A percentile compares a stretch with the other conserved stretches of the same genome.
Evolutionary conservation across 208 protist species (phyloP).

Genomic region (Crithidia brevicula): DNA sequence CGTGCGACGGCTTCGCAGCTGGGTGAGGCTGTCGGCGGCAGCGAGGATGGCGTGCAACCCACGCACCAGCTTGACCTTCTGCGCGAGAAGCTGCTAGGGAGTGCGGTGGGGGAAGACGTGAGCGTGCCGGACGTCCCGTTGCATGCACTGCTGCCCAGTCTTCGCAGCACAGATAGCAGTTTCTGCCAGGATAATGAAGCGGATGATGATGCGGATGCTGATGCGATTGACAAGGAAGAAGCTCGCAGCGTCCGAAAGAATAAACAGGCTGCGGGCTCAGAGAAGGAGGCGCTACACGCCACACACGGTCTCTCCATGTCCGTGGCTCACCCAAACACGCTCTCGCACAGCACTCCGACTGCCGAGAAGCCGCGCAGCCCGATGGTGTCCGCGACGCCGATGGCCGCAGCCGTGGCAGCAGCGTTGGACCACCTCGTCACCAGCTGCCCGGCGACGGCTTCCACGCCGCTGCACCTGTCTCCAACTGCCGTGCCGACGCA

Average conservation of each 20-base stretch:
- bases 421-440: neutral
- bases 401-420: neutral
- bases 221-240: too few relatives aligned
- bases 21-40: neutral
- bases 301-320: conserved; percentile 6
- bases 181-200: too few relatives aligned
- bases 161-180: too few relatives aligned
- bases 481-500: neutral
- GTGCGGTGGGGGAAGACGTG: neutral
- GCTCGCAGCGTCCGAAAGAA: too few relatives aligned
- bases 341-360: too few relatives aligned
- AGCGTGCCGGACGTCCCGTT: neutral
- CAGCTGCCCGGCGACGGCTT: too few relatives aligned
- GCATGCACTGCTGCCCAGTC: neutral
- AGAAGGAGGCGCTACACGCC: too few relatives aligned
- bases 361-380: neutral
- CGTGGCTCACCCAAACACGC: too few relatives aligned
- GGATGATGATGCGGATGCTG: neutral
- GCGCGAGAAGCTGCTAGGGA: neutral
- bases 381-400: neutral
- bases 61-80: neutral
- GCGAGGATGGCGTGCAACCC: neutral
- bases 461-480: too few relatives aligned
- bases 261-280: too few relatives aligned
- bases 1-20: neutral